These are phyloP conservation scores for Fusarium anguioides DNA, from an alignment of 2,329 filamentous ascomycete genomes.

Conservation along the genomic window DNA sequence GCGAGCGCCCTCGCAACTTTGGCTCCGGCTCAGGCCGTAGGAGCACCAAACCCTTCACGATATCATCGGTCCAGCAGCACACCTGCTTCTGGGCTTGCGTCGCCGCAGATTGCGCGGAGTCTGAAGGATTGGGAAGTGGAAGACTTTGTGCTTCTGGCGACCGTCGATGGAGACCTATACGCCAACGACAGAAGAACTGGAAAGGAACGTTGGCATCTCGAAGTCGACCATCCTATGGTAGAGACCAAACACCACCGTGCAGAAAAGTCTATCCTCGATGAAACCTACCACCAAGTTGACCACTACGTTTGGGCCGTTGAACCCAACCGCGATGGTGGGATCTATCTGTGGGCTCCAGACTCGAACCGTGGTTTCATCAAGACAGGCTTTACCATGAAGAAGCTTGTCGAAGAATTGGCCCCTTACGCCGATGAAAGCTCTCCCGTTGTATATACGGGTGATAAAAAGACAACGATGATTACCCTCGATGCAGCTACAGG, in stretches of 20 bases:
- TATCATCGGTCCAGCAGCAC: constrained; percentile 65
- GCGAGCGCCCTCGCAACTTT: constrained; percentile 97
- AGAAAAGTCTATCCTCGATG: constrained; percentile 71
- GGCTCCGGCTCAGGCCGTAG: constrained; percentile 95
- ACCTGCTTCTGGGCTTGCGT: constrained; percentile 73
- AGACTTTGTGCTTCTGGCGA: constrained; percentile 99
- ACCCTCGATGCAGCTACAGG: constrained; percentile 90
- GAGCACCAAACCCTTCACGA: constrained; percentile 86
- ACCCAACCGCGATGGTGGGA: constrained; percentile 84
- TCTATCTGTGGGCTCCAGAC: constrained; percentile 85
- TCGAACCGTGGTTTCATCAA: constrained; percentile 69
- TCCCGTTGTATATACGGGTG: constrained; percentile 87
- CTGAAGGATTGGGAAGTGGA: constrained; percentile 99
- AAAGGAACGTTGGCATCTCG: constrained; percentile 84
- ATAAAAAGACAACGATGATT: constrained; percentile 90
- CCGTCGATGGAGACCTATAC: constrained; percentile 96
- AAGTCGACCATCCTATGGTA: constrained; percentile 87
- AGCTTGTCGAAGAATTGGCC: constrained; percentile 83
- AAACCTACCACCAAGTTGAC: constrained; percentile 74
- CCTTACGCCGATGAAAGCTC: constrained; percentile 81
- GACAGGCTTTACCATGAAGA: constrained; percentile 82
- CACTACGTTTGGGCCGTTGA: constrained; percentile 97
- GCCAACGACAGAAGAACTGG: constrained; percentile 90
- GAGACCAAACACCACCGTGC: constrained; percentile 85
- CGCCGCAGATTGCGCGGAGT: constrained; percentile 94